Evolutionary conservation across 2,329 filamentous ascomycete species (phyloP).

Genomic region (Dactylellina drechsleri): DNA sequence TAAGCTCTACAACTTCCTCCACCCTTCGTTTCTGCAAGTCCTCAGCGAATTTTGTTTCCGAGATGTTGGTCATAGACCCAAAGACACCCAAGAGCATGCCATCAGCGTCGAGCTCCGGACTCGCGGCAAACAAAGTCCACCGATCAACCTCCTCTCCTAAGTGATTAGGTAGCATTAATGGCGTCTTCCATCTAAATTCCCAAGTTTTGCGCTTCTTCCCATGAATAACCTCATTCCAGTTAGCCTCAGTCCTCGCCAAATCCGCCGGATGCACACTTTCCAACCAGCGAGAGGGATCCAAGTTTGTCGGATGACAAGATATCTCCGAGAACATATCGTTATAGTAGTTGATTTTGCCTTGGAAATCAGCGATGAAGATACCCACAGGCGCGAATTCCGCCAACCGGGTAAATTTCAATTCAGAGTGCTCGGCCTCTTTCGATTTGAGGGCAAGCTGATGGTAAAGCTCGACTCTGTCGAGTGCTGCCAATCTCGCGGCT

Average conservation of each 20-base stretch:
- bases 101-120: slow-evolving; percentile 48
- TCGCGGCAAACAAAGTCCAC: slow-evolving; percentile 48
- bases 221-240: slow-evolving; percentile 42
- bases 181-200: slow-evolving; percentile 53
- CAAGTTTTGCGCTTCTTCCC: slow-evolving; percentile 47
- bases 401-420: slow-evolving; percentile 84
- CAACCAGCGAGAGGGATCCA: slow-evolving; percentile 48
- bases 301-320: slow-evolving; percentile 33
- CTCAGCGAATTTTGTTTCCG: slow-evolving; percentile 55
- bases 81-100: slow-evolving; percentile 50
- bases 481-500: slow-evolving; percentile 77
- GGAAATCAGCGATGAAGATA: slow-evolving; percentile 81
- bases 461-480: slow-evolving; percentile 80
- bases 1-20: slow-evolving; percentile 68
- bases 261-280: slow-evolving; percentile 48
- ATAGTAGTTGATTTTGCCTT: slow-evolving; percentile 78
- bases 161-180: slow-evolving; percentile 39
- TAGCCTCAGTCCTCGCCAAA: slow-evolving; percentile 35
- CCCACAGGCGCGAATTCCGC: slow-evolving; percentile 85
- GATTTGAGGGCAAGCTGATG: slow-evolving; percentile 75
- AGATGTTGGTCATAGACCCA: slow-evolving; percentile 55
- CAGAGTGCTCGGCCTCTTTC: slow-evolving; percentile 68
- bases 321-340: slow-evolving; percentile 77
- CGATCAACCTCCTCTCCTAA: slow-evolving; percentile 45
- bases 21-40: slow-evolving; percentile 56